Evolutionary conservation across 2,329 filamentous ascomycete genomes (phyloP).

Genomic region (Teratosphaeria nubilosa): DNA sequence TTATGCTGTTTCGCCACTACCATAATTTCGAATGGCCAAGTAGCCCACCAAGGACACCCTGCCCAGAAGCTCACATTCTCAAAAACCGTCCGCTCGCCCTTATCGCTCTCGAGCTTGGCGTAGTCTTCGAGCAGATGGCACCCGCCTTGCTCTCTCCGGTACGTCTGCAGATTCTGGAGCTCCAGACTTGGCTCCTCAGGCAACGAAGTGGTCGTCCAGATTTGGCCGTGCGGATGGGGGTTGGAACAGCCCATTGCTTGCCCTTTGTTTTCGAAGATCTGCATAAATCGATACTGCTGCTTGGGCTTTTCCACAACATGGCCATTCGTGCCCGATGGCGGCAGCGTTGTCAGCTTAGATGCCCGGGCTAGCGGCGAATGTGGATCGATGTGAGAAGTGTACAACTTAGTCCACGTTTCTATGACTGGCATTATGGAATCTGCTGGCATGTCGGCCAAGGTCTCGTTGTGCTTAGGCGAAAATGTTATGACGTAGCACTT

Average conservation of each 20-base stretch:
- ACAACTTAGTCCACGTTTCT: slow-evolving; percentile 84
- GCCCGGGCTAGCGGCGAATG: slow-evolving; percentile 51
- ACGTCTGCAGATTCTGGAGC: slow-evolving; percentile 66
- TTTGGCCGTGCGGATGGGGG: slow-evolving; percentile 90
- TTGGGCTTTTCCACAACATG: slow-evolving; percentile 45
- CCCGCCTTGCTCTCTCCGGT: slow-evolving; percentile 61
- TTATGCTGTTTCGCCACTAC: slow-evolving; percentile 77
- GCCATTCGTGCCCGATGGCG: slow-evolving; percentile 29
- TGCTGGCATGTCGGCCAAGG: slow-evolving; percentile 77
- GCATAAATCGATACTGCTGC: slow-evolving; percentile 88
- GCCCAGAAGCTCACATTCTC: slow-evolving; percentile 78
- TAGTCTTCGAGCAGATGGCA: slow-evolving; percentile 79
- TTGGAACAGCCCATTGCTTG: slow-evolving; percentile 98
- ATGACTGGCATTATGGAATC: slow-evolving; percentile 72
- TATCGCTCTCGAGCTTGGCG: slow-evolving; percentile 67
- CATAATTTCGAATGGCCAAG: slow-evolving; percentile 95
- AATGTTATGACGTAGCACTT: slow-evolving; percentile 98
- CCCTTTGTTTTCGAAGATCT: slow-evolving; percentile 99
- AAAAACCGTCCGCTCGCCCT: slow-evolving; percentile 77
- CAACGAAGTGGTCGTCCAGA: slow-evolving; percentile 86
- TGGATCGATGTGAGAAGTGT: slow-evolving; percentile 67
- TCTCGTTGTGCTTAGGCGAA: slow-evolving; percentile 79
- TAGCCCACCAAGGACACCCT: slow-evolving; percentile 93
- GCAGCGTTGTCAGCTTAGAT: slow-evolving; percentile 36
- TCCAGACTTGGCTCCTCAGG: slow-evolving; percentile 84